Base-by-base conservation (phyloP, 768 basidiomycete species). In the Glaciozyma martinii region DNA sequence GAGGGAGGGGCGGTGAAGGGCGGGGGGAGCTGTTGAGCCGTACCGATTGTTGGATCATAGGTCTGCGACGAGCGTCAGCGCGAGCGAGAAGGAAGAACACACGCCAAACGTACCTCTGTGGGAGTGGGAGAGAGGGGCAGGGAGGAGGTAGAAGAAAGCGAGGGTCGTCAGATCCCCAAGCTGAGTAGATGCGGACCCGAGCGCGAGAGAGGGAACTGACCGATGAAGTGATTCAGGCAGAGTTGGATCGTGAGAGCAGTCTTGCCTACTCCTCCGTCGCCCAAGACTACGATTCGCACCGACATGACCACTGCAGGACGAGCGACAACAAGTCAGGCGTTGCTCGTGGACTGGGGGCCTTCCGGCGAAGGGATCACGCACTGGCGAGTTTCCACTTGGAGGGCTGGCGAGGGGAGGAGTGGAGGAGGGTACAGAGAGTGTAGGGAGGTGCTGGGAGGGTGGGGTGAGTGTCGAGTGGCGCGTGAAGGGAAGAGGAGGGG, bases 261-360 rank as follows among this genome's bases (percentile, higher is more conserved):
- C 71, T 80, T 80, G 49, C 79, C 79, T 1, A 79, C 78, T 57
- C 79, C 78, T 16, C 79, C 79, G 59, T 78, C 78, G 1, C 78
- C 78, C 19, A 79, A 62, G 3, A 78, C 76, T 29, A 76, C 76
- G 30, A 78, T 58, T 10, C 54, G 29, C 30, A 57, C n/a, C 46
- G 46, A 47, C 46, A 47, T 47, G 46, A 40, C 37, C 37, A 40
- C 37, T 40, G 37, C 37, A 13, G 37, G 33, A 10, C 5, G 33
- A 33, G 37, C 10, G 37, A 40, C 10, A 13, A 13, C 5, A 13
- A 13, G 37, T 40, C 37, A 40, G 37, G 37, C 10, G 37, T 40
- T 13, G 10, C 37, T 40, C 2, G 37, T 40, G 37, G 15, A 13
- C 5, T 40, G 37, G 37, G 37, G 37, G 15, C 37, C 37, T 40